These are phyloP conservation scores for Saturnispora besseyi DNA, from an alignment of 805 yeast genomes.

Conservation along the genomic window DNA sequence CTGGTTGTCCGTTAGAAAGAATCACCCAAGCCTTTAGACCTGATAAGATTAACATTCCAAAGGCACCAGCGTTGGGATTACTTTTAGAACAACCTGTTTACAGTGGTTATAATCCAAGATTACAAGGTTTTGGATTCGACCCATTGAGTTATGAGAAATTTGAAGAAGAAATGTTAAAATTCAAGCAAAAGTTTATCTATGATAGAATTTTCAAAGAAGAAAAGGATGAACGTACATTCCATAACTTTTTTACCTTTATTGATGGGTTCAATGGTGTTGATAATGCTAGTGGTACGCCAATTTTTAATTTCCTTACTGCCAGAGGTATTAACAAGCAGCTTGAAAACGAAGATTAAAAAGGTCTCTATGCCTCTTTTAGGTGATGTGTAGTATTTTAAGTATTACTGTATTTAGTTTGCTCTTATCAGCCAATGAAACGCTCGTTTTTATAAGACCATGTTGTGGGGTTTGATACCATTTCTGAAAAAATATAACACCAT, in stretches of 20 bases:
- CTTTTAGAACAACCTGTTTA: slow-evolving; percentile 87
- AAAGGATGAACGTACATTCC: slow-evolving; percentile 74
- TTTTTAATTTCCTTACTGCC: slow-evolving; percentile 50
- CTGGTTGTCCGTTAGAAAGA: slow-evolving; percentile 73
- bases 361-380: too few relatives aligned
- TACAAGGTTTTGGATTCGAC: slow-evolving; percentile 70
- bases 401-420: too few relatives aligned
- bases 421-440: not conserved
- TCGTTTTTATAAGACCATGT: not conserved
- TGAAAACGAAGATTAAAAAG: not conserved
- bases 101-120: slow-evolving; percentile 67
- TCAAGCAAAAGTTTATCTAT: slow-evolving; percentile 82
- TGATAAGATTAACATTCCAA: slow-evolving; percentile 79
- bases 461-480: not conserved
- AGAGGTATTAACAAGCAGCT: slow-evolving; percentile 30
- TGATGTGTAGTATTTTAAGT: too few relatives aligned
- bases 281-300: slow-evolving; percentile 40
- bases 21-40: slow-evolving; percentile 70
- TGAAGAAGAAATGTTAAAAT: slow-evolving; percentile 65
- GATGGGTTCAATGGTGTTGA: slow-evolving; percentile 65
- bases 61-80: slow-evolving; percentile 94
- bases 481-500: slow-evolving; percentile 1
- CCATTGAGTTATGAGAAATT: slow-evolving; percentile 60
- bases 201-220: slow-evolving; percentile 91
- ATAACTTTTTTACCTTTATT: slow-evolving; percentile 84